Percentiles rank a stretch among this genome's conserved stretches.
Conservation (phyloP, 139 green algal genomes). For the Chlorella sp. region DNA sequence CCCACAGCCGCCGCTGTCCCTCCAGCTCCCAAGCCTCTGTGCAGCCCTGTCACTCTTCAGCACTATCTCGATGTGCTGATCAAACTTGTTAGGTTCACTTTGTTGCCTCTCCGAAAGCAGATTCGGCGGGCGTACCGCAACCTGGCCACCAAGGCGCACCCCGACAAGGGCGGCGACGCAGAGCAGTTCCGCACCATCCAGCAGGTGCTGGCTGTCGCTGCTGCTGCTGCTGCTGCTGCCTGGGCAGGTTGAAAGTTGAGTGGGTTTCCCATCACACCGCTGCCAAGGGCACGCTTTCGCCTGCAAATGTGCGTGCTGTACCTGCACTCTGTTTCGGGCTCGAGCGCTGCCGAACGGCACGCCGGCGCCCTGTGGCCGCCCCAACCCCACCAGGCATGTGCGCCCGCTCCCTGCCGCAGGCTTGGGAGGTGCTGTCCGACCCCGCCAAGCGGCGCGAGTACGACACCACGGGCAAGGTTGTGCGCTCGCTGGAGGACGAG, state of each 20-base stretch:
- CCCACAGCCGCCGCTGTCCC: not conserved
- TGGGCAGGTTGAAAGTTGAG: not conserved
- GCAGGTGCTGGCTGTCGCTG: not conserved
- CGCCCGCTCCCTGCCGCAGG: slow-evolving; percentile 5
- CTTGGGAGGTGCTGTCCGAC: slow-evolving; percentile 76
- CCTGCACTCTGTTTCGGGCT: no score
- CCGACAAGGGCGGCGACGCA: slow-evolving; percentile 74
- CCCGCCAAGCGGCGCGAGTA: slow-evolving; percentile 68
- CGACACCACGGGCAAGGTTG: slow-evolving; percentile 75
- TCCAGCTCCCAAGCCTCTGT: not conserved
- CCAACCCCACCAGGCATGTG: not conserved
- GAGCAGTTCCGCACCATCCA: slow-evolving; percentile 60
- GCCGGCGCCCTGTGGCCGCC: not conserved
- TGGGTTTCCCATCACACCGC: no score
- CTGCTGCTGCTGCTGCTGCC: no score
- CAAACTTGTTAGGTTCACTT: no score
- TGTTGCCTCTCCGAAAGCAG: slow-evolving; percentile 31
- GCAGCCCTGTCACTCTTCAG: not conserved
- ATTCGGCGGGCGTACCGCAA: slow-evolving; percentile 68
- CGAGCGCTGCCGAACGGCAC: not conserved
- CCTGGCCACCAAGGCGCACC: slow-evolving; percentile 49
- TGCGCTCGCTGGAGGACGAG: slow-evolving; percentile 78
- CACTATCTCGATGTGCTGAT: not conserved
- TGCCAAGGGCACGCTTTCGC: no score
- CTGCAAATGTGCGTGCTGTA: not conserved